A percentile compares a stretch with the other conserved stretches of the same genome.
Conservation (phyloP, 371 early-diverging fungal species). For the Paraphysoderma sedebokerense region DNA sequence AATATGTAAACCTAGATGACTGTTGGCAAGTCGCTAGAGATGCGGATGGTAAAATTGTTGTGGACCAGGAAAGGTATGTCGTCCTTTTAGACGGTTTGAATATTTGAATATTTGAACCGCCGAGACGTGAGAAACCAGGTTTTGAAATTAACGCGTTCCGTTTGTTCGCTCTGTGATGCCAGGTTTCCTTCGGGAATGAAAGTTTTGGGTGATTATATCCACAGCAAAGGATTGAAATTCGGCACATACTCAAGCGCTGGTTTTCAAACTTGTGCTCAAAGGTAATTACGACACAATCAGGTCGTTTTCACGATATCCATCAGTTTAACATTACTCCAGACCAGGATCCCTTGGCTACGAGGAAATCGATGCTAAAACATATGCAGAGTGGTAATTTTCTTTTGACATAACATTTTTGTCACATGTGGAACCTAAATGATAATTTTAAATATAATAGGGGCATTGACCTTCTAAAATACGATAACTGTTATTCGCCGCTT, state of each 20-base stretch:
- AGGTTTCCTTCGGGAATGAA: slow-evolving; percentile 21
- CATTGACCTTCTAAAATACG: slow-evolving; percentile 1
- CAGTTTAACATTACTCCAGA: slow-evolving; percentile 5
- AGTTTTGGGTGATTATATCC: slow-evolving; percentile 15
- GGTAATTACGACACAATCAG: no score
- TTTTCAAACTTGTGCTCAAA: slow-evolving; percentile 7
- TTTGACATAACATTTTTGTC: background rate
- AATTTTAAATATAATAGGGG: slow-evolving; percentile 10
- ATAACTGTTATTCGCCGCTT: no score
- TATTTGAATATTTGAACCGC: no score
- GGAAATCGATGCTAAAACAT: slow-evolving; percentile 6
- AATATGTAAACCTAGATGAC: slow-evolving; percentile 21
- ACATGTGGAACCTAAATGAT: background rate
- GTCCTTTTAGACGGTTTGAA: no score
- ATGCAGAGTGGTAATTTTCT: slow-evolving; percentile 2
- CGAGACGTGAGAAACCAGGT: no score
- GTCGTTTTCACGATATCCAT: background rate
- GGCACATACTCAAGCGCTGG: slow-evolving; percentile 14
- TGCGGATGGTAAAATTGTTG: slow-evolving; percentile 14
- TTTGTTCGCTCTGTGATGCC: no score
- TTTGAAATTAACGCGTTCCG: no score
- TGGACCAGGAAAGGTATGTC: slow-evolving; percentile 11
- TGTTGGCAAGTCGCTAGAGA: slow-evolving; percentile 21
- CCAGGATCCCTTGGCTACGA: slow-evolving; percentile 3
- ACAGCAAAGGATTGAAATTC: slow-evolving; percentile 12